phyloP scores from a whole-genome alignment of 2,329 filamentous ascomycete species.

The Cladosporium sp. region DNA sequence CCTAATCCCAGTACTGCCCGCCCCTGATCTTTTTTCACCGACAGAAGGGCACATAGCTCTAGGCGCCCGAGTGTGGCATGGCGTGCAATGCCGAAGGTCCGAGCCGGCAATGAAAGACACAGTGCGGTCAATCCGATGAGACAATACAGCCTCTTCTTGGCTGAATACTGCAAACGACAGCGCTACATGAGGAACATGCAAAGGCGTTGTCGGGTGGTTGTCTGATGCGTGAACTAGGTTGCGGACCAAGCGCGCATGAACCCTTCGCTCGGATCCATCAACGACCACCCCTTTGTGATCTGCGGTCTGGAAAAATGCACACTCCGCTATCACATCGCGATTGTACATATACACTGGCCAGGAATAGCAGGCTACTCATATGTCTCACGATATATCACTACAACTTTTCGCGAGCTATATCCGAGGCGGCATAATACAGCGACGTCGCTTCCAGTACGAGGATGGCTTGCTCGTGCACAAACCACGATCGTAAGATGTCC shows the following conservation, averaged over 20 bases:
- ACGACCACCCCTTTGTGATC: neutral
- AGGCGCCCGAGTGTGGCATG: neutral
- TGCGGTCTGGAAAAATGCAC: neutral
- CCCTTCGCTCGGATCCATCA: neutral
- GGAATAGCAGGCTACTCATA: neutral
- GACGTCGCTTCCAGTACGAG: neutral
- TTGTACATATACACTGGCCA: neutral
- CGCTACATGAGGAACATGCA: neutral
- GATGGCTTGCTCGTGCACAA: neutral
- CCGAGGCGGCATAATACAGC: neutral
- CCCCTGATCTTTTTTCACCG: neutral
- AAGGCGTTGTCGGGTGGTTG: neutral
- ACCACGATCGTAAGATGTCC: neutral
- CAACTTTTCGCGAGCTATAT: neutral
- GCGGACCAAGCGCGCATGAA: neutral
- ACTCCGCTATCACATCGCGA: neutral
- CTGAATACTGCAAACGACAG: neutral
- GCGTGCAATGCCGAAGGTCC: neutral
- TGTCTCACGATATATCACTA: neutral
- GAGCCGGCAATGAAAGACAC: neutral
- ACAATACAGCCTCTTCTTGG: neutral
- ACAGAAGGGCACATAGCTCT: constrained; percentile 1
- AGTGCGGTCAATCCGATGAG: neutral
- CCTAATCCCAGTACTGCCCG: neutral
- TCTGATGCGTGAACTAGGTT: neutral